Base-by-base conservation (phyloP, 768 basidiomycete species). In the Phylloporus sp. region DNA sequence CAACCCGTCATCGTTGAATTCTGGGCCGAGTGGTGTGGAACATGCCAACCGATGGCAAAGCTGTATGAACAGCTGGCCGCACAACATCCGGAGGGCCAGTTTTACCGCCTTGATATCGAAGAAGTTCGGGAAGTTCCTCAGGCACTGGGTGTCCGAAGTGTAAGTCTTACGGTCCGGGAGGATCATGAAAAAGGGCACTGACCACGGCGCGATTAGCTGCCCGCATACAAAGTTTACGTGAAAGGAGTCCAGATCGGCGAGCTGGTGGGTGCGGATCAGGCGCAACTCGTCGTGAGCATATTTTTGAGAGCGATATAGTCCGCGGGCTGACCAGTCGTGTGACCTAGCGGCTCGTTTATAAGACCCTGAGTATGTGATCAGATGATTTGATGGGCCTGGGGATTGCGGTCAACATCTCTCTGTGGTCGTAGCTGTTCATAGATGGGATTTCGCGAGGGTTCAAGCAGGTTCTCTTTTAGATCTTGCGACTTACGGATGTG, bases 41-140 rank as follows among this genome's bases (percentile, higher is more conserved):
- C 59, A n/a, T 65, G 62, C 42, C 50, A 46, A 33, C 20, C 47
- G 8, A 56, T 43, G 54, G 44, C 63, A 31, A 10, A 49, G 6
- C 17, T 61, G 9, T 64, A 59, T 36, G 45, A 63, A 47, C 54
- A 48, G 44, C 24, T 64, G 52, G 58, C 62, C 38, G 53, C 51
- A 7, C 58, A 63, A 58, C 55, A 65, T 36, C 62, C 63, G 9
- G 5, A 13, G 21, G 62, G 52, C 0, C 33, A 62, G 1, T 63
- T 63, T 49, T 65, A 65, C 52, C 63, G 62, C 42, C 60, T 63
- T n/a, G 62, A 63, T 53, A 53, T 48, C 18, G 63, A 63, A 27
- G 63, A 63, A 15, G 55, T 52, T 22, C 61, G 58, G 34, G 62
- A 63, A 27, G 51, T 63, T 18, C 45, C 58, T 6, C 36, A 31